Base-by-base conservation (phyloP, 2,329 filamentous ascomycete genomes). In the Rugonectria rugulosa region DNA sequence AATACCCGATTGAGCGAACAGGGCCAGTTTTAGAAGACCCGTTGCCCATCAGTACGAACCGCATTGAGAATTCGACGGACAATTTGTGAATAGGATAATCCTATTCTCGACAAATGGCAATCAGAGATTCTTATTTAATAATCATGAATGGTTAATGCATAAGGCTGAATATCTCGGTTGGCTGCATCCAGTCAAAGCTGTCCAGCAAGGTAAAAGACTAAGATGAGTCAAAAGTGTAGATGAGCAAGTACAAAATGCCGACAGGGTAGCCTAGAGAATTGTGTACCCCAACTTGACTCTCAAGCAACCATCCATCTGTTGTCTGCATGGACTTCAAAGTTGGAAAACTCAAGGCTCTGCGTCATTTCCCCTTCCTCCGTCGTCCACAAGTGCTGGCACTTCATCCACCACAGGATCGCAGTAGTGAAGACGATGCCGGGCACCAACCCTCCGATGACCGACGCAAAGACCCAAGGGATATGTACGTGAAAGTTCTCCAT, bases 321-420 rank as follows among this genome's bases (percentile, higher is more conserved):
- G 29, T 51, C 48, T 4, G 48, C 27, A 17, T 51, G 48, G 6
- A 51, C 38, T 10, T 44, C 38, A 7, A 51, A 51, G 29, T 44
- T 44, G 3, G 48, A 38, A 38, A 51, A 19, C n/a, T 43, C 48
- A 12, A 51, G 38, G 5, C 37, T 44, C 6, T 31, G 38, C 4
- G n/a, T 29, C 21, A 29, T 29, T n/a, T 42, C 40, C 10, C 26
- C 23, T 31, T 51, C 48, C 21, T 51, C 48, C 6, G 48, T 51
- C 15, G 48, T 26, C 48, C 48, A 51, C n/a, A 51, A 17, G 24
- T 51, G 48, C 38, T 51, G 48, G 40, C 48, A 51, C 21, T 51
- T 51, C 48, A 51, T 51, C 48, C 48, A 51, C 48, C 48, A 51
- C 21, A 51, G 12, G 10, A 31, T 44, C 27, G 48, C 48, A 15